These are phyloP conservation scores for Zopfia rhizophila DNA, from an alignment of 2,329 filamentous ascomycete genomes.

Conservation along the genomic window DNA sequence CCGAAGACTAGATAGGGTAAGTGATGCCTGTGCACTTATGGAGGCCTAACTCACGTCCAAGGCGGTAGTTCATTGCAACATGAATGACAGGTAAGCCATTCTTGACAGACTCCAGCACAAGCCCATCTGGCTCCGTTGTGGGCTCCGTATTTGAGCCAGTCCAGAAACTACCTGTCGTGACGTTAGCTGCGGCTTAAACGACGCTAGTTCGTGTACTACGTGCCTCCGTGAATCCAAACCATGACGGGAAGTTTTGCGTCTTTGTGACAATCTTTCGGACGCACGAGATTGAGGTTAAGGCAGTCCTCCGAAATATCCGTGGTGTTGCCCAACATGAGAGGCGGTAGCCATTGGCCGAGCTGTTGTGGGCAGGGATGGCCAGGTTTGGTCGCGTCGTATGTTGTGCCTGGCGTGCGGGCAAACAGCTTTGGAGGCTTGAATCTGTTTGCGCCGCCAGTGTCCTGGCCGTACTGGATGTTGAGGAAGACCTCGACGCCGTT, in stretches of 20 bases:
- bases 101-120: slow-evolving; percentile 59
- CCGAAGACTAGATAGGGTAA: slow-evolving; percentile 45
- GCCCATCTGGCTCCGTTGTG: slow-evolving; percentile 55
- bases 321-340: slow-evolving; percentile 47
- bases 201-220: slow-evolving; percentile 55
- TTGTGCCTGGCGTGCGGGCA: slow-evolving; percentile 41
- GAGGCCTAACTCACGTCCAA: slow-evolving; percentile 38
- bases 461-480: slow-evolving; percentile 60
- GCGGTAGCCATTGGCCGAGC: slow-evolving; percentile 38
- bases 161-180: slow-evolving; percentile 32
- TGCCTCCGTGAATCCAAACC: slow-evolving; percentile 67
- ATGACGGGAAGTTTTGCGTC: slow-evolving; percentile 62
- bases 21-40: not conserved
- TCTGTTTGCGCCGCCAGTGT: slow-evolving; percentile 58
- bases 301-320: slow-evolving; percentile 64
- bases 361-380: slow-evolving; percentile 60
- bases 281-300: slow-evolving; percentile 69
- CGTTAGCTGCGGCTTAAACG: not conserved
- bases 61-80: slow-evolving; percentile 49
- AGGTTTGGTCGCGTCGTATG: slow-evolving; percentile 52
- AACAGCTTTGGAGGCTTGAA: slow-evolving; percentile 59
- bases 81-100: slow-evolving; percentile 54
- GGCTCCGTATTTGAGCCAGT: slow-evolving; percentile 45
- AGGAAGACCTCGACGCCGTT: slow-evolving; percentile 61
- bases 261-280: slow-evolving; percentile 57